Conservation (phyloP, 1,139 yeast genomes). For the Wickerhamomyces sp. region DNA sequence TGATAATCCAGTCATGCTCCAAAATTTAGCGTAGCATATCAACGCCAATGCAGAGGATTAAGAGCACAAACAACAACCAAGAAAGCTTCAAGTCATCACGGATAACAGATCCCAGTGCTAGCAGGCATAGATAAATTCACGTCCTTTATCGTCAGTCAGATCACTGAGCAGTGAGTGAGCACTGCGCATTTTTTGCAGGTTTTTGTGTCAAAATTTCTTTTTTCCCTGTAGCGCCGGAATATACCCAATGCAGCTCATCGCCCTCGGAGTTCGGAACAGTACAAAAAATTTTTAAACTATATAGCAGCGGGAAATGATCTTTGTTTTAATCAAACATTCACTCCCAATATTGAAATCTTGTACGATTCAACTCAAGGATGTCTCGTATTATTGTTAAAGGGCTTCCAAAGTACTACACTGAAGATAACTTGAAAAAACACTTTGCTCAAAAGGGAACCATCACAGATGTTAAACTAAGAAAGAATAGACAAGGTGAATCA, state of each 20-base stretch:
- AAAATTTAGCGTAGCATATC: too few species aligned
- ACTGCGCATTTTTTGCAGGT: neutral
- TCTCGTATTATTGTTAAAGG: conserved; percentile 96
- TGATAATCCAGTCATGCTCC: too few species aligned
- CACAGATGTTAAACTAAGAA: conserved; percentile 85
- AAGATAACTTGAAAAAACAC: conserved; percentile 66
- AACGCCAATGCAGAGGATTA: too few species aligned
- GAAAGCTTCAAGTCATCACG: too few species aligned
- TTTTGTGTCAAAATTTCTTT: neutral
- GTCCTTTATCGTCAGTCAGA: too few species aligned
- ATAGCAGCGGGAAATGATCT: neutral
- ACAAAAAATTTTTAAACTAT: neutral
- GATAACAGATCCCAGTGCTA: too few species aligned
- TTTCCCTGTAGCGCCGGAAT: neutral
- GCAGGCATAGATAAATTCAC: too few species aligned
- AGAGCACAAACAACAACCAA: too few species aligned
- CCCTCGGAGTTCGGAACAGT: neutral
- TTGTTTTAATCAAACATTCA: neutral
- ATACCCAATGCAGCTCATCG: conserved; percentile 8
- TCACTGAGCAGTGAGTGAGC: too few species aligned
- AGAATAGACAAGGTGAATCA: conserved; percentile 76
- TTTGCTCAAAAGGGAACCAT: conserved; percentile 57
- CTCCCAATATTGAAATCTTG: neutral
- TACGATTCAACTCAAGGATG: conserved; percentile 34
- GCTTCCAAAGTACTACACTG: conserved; percentile 75